Evolutionary conservation across 164 flowering plant species (phyloP), one percentile per base, ranked within the genome.

Genomic region (Buxus sempervirens): DNA sequence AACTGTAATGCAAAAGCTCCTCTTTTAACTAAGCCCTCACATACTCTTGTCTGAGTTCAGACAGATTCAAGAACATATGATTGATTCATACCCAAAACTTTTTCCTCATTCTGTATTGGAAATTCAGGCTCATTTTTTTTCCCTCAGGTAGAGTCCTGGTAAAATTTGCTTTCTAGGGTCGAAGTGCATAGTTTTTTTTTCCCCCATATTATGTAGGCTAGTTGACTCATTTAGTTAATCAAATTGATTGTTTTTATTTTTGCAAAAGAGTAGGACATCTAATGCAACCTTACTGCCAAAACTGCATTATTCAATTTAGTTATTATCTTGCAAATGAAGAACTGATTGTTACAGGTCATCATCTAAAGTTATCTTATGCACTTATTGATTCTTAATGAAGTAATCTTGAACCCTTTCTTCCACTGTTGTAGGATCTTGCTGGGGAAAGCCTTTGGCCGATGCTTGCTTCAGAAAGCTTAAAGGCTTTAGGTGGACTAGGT

Each of bases 401-500:
- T 69, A 32, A 60, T 68, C 42, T 66, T 69, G 26, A 42, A 41
- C 49, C 1, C 60, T 60, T 70, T 61, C 22, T 21, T 19, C 14
- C 32, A 15, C 42, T 73, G 28, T 73, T 74, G 77, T 80, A 94
- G 97, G 90, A 80, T 81, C 71, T 89, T 54, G 85, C 68, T 2
- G 83, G 79, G 70, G 94, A 83, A 74, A 95, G 98, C 78, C 77
- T 95, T 63, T 95, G 88, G 97, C 97, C 99, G 65, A 84, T 78
- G 89, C 97, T 95, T 73, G 86, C 77, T 15, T 58, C 88, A 79
- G 97, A 95, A 79, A 95, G 99, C 76, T 79, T 92, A 68, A 90
- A 90, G 77, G 99, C 99, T 62, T 84, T 95, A 79, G 84, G 81
- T 60, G 97, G 98, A 66, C 81, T 95, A n/a, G 97, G 98, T 60